Percentiles rank a stretch among this genome's conserved stretches.
These are phyloP conservation scores for Fagopyrum homotropicum DNA, from an alignment of 148 eudicot species.

Conservation along the genomic window DNA sequence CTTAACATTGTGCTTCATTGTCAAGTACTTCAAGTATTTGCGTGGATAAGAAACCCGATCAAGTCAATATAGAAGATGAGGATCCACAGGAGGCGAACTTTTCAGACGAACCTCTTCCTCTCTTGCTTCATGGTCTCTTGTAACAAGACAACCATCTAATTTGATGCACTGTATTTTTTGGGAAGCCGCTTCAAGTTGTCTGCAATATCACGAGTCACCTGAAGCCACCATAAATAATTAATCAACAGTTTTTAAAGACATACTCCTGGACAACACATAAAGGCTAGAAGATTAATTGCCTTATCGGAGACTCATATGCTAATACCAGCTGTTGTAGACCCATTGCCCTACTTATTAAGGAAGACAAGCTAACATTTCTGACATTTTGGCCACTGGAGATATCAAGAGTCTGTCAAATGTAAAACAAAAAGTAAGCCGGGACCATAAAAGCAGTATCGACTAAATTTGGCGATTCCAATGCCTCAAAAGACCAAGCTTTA, in stretches of 20 bases:
- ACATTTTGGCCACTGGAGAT: slow-evolving; percentile 77
- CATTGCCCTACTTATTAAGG: slow-evolving; percentile 44
- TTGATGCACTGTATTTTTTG: slow-evolving; percentile 46
- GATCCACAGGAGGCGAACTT: no score
- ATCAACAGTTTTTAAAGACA: slow-evolving; percentile 15
- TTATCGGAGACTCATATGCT: slow-evolving; percentile 73
- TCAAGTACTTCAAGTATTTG: no score
- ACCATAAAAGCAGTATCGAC: not conserved
- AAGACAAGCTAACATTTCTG: slow-evolving; percentile 64
- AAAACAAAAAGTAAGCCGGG: not conserved
- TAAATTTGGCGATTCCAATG: no score
- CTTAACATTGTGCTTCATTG: no score
- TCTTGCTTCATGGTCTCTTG: no score
- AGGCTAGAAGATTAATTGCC: slow-evolving; percentile 13
- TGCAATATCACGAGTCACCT: slow-evolving; percentile 75
- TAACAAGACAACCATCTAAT: slow-evolving; percentile 64
- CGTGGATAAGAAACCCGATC: no score
- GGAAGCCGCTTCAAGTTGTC: slow-evolving; percentile 53
- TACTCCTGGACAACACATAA: not conserved
- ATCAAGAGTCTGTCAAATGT: slow-evolving; percentile 55
- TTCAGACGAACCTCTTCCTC: no score
- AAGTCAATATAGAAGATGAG: no score
- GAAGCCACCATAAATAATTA: slow-evolving; percentile 23
- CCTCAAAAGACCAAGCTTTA: not conserved
- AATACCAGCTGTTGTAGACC: slow-evolving; percentile 55